A percentile compares a stretch with the other conserved stretches of the same genome.
These are phyloP conservation scores for Naganishia antarctica DNA, from an alignment of 768 basidiomycete species.

Conservation along the genomic window DNA sequence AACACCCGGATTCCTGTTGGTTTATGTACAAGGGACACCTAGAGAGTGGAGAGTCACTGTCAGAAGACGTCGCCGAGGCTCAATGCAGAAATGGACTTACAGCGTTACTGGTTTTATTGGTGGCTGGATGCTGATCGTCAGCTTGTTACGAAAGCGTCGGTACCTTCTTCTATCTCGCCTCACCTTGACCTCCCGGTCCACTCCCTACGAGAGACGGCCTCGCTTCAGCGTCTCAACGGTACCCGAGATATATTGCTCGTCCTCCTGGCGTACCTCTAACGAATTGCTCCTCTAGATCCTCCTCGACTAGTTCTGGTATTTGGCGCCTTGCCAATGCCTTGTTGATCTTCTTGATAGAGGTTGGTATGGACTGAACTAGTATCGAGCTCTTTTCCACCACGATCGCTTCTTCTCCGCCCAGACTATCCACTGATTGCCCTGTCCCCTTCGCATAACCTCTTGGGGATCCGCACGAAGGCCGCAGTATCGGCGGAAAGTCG, in stretches of 20 bases:
- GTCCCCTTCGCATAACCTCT: background rate
- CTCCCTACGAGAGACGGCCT: slow-evolving; percentile 56
- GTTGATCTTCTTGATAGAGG: slow-evolving; percentile 46
- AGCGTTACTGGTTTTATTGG: slow-evolving; percentile 80
- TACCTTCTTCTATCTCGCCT: too few species aligned
- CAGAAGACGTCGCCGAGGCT: background rate
- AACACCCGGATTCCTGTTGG: slow-evolving; percentile 80
- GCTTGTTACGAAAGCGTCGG: background rate
- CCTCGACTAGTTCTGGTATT: slow-evolving; percentile 65
- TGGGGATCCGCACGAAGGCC: too few species aligned
- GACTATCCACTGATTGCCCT: background rate
- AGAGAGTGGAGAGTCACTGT: background rate
- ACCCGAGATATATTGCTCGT: slow-evolving; percentile 84
- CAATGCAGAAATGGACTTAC: slow-evolving; percentile 24
- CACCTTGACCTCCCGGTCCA: slow-evolving; percentile 81
- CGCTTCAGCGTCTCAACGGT: slow-evolving; percentile 18
- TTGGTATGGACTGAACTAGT: slow-evolving; percentile 10
- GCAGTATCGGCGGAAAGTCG: too few species aligned
- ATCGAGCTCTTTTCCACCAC: background rate
- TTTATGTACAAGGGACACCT: slow-evolving; percentile 81
- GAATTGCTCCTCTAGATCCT: slow-evolving; percentile 80
- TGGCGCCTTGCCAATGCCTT: slow-evolving; percentile 43
- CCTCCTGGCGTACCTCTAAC: slow-evolving; percentile 71
- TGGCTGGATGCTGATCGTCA: slow-evolving; percentile 51
- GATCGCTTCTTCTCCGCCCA: background rate